These are phyloP conservation scores for Scenedesmus sp. DNA, from an alignment of 163 green algal species.

Conservation along the genomic window DNA sequence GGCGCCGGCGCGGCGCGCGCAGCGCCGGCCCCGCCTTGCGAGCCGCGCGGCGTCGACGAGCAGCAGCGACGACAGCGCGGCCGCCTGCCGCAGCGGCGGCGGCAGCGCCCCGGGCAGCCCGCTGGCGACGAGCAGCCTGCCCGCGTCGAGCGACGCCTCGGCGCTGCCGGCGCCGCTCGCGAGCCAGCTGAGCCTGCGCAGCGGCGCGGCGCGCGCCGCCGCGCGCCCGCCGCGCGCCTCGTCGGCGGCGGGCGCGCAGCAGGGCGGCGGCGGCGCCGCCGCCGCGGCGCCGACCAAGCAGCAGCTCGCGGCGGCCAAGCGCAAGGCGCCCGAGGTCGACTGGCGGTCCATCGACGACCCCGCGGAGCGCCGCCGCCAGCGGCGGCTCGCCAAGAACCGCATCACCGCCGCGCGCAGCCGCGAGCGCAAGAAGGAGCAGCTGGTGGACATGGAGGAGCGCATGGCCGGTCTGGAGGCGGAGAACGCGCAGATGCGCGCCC, in stretches of 20 bases:
- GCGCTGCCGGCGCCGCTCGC: neutral
- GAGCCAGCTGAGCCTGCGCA: neutral
- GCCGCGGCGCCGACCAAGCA: constrained; percentile 39
- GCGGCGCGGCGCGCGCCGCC: neutral
- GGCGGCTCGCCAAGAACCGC: constrained; percentile 72
- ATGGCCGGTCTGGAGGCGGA: constrained; percentile 51
- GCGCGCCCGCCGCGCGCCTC: neutral
- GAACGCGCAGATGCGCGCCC: constrained; percentile 51
- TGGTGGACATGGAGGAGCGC: constrained; percentile 56
- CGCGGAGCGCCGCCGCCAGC: constrained; percentile 65
- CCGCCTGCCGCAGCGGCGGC: neutral
- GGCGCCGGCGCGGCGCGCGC: neutral
- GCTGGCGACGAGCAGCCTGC: too few species aligned
- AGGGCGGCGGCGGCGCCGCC: neutral
- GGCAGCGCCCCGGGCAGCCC: neutral
- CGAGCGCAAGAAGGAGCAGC: constrained; percentile 68
- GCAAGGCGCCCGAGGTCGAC: constrained; percentile 56
- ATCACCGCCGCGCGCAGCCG: constrained; percentile 68
- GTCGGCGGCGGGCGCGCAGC: too few species aligned
- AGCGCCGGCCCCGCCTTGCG: neutral
- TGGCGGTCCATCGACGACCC: constrained; percentile 67
- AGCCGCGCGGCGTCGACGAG: neutral
- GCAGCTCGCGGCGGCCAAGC: constrained; percentile 49
- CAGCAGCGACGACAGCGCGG: neutral
- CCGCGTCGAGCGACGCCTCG: too few species aligned